Base-by-base conservation (phyloP, 108 stramenopile genomes). In the Cyclotella sp. region DNA sequence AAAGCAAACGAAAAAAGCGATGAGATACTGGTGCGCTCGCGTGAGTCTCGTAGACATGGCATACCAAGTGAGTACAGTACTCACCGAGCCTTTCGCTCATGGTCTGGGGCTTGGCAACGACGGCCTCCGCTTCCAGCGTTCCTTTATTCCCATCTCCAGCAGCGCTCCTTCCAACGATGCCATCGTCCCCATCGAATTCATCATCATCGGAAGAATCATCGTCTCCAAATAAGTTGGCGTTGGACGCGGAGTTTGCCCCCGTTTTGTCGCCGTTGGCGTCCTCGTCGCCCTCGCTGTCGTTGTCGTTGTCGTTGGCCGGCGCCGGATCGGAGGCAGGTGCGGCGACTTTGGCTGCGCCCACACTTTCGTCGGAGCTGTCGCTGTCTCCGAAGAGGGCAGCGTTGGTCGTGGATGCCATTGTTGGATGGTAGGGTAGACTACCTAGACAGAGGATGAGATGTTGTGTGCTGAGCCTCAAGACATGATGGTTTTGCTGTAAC, bases 141-240 rank as follows among this genome's bases (percentile, higher is more conserved):
- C 34, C 52, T 39, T 3, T 24, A 15, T 21, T 34, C 29, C 44
- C 49, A n/a, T 44, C 27, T 1, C 16, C 43, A 26, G 64, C 41
- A 12, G 40, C 61, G 34, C 61, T 62, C 34, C 63, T 51, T 14
- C 78, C 78, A 41, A 80, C 67, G 39, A 80, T 80, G 0, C 43
- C 79, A 44, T 77, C 81, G 27, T 73, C 63, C 14, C 67, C 82
- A 29, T 74, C 73, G 42, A 78, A 74, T 57, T 79, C 77, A 40
- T 78, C 82, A 34, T 77, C 76, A 24, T 78, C 82, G 6, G 82
- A 83, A 1, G 82, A 83, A 22, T 83, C 82, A 22, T 83, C 82
- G 45, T 83, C 59, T 43, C 59, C 70, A 19, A 47, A 72, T 44
- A 72, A 43, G 40, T 29, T 28, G 42, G 34, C 41, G 44, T 61